Percentiles rank a stretch among this genome's conserved stretches.
These are phyloP conservation scores for Lotus japonicus DNA, from an alignment of 306 rosid genomes.

Conservation along the genomic window DNA sequence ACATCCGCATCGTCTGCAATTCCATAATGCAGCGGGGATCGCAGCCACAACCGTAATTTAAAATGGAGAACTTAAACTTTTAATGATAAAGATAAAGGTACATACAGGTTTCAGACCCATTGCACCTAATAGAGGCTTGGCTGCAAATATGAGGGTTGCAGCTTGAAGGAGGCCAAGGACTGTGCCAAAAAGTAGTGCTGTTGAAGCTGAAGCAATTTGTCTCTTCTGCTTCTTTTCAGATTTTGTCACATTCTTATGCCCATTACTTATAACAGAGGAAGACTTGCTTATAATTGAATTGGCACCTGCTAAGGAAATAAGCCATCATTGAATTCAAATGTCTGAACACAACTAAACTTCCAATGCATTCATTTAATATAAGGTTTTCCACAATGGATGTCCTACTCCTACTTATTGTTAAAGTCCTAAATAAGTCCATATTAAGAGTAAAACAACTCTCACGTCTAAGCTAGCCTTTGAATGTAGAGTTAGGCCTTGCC, in stretches of 20 bases:
- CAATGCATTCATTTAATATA: background rate
- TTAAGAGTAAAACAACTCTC: too few relatives aligned
- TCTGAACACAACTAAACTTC: background rate
- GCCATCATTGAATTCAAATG: background rate
- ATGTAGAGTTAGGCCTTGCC: too few relatives aligned
- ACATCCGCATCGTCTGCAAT: too few relatives aligned
- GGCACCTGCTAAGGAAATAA: constrained; percentile 27
- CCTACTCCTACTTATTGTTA: too few relatives aligned
- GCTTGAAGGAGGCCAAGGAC: constrained; percentile 82
- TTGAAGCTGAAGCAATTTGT: constrained; percentile 84
- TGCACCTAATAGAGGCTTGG: constrained; percentile 62
- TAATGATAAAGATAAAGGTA: background rate
- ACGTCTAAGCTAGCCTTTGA: too few relatives aligned
- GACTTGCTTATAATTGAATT: constrained; percentile 20
- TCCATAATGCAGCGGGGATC: too few relatives aligned
- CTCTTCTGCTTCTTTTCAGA: constrained; percentile 31
- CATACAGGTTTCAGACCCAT: constrained; percentile 88
- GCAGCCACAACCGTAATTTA: too few relatives aligned
- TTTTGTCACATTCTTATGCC: constrained; percentile 26
- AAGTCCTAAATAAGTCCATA: too few relatives aligned
- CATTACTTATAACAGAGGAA: background rate
- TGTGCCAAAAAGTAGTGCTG: constrained; percentile 83
- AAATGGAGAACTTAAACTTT: background rate
- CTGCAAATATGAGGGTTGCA: constrained; percentile 52
- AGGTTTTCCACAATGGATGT: too few relatives aligned